phyloP scores from a whole-genome alignment of 169 alveolate genomes.

The Plasmodium coatneyi region DNA sequence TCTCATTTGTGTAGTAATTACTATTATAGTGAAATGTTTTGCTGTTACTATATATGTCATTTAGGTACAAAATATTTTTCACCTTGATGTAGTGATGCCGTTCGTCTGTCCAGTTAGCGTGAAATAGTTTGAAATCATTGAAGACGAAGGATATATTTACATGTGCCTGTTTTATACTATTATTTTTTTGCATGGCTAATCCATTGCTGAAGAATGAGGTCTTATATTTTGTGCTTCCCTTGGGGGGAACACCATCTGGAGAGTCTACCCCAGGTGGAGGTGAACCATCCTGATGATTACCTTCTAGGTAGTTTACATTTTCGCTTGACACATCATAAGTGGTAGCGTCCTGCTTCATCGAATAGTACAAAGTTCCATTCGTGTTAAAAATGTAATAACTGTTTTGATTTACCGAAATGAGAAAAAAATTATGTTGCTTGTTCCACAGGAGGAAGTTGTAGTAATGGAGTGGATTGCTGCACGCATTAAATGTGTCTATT shows the following conservation, averaged over 20 bases:
- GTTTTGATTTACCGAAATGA: conserved; percentile 39
- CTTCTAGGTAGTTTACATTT: not conserved
- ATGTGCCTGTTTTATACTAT: not conserved
- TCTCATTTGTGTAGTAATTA: conserved; percentile 63
- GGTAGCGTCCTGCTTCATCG: not conserved
- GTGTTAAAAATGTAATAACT: conserved; percentile 65
- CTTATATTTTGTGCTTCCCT: not conserved
- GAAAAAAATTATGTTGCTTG: conserved; percentile 66
- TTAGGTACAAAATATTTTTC: conserved; percentile 44
- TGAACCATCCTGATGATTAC: not conserved
- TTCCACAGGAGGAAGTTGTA: conserved; percentile 68
- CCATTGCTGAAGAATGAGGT: not conserved
- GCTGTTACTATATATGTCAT: conserved; percentile 59
- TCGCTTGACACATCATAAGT: not conserved
- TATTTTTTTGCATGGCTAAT: not conserved
- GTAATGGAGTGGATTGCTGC: not conserved
- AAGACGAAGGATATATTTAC: conserved; percentile 56
- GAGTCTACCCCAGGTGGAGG: not conserved
- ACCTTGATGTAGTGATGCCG: conserved; percentile 20
- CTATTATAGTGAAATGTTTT: conserved; percentile 67
- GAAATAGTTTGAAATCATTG: conserved; percentile 63
- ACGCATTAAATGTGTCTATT: conserved; percentile 39
- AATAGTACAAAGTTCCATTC: conserved; percentile 64
- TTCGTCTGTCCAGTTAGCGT: not conserved
- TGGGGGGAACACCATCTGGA: not conserved